Conservation (phyloP, 768 basidiomycete species). For the Leccinum arenicola region DNA sequence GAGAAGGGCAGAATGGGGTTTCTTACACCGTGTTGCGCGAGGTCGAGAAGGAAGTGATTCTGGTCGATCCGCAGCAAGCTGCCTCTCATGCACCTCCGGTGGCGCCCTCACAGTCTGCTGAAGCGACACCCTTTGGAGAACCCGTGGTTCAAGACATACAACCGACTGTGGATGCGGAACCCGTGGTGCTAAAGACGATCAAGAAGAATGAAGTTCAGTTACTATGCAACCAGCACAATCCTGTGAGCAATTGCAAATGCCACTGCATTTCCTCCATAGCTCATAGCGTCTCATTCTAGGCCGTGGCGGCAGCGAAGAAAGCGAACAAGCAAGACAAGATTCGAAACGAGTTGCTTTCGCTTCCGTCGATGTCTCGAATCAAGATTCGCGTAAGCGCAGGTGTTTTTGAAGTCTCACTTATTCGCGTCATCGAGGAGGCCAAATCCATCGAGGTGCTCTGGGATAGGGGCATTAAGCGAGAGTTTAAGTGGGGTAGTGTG, state of each 20-base stretch:
- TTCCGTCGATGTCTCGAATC: conserved; percentile 72
- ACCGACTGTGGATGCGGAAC: conserved; percentile 10
- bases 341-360: conserved; percentile 61
- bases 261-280: background rate
- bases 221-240: conserved; percentile 87
- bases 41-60: conserved; percentile 78
- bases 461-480: conserved; percentile 69
- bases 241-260: conserved; percentile 50
- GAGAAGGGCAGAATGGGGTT: conserved; percentile 48
- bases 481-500: conserved; percentile 82
- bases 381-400: conserved; percentile 83
- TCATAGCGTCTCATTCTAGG: conserved; percentile 40
- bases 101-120: background rate
- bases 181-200: conserved; percentile 57
- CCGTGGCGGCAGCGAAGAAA: conserved; percentile 69
- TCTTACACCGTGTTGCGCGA: conserved; percentile 62
- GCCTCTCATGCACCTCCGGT: conserved; percentile 6
- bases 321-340: conserved; percentile 75
- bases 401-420: conserved; percentile 80
- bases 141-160: background rate
- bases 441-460: conserved; percentile 78
- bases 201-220: conserved; percentile 74
- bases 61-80: conserved; percentile 43
- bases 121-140: background rate
- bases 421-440: conserved; percentile 66